A percentile compares a stretch with the other conserved stretches of the same genome.
These are phyloP conservation scores for Ophiostoma populinum DNA, from an alignment of 2,329 filamentous ascomycete species.

Conservation along the genomic window DNA sequence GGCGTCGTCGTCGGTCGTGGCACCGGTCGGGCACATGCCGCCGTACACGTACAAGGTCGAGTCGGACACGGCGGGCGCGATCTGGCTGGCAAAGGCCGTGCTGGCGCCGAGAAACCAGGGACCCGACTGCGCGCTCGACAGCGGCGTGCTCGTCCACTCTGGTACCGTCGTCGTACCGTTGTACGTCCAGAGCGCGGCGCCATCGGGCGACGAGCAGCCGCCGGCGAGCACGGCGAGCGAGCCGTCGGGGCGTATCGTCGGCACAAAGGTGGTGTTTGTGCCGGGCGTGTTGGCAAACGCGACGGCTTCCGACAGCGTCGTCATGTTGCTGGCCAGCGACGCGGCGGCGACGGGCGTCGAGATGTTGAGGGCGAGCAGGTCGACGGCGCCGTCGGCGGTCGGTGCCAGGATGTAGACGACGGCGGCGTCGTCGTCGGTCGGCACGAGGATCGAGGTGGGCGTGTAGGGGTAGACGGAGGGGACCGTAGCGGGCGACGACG, in stretches of 20 bases:
- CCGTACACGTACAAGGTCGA: slow-evolving; percentile 61
- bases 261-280: slow-evolving; percentile 42
- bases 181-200: slow-evolving; percentile 48
- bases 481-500: slow-evolving; percentile 12
- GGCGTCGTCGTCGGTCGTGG: slow-evolving; percentile 16
- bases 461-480: slow-evolving; percentile 52
- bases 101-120: slow-evolving; percentile 36
- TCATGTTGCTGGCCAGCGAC: slow-evolving; percentile 19
- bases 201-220: slow-evolving; percentile 35
- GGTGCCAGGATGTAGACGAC: slow-evolving; percentile 54
- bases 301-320: slow-evolving; percentile 35
- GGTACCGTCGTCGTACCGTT: not conserved
- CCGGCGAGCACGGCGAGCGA: slow-evolving; percentile 60
- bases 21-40: slow-evolving; percentile 56
- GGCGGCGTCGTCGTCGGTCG: slow-evolving; percentile 26
- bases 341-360: slow-evolving; percentile 36
- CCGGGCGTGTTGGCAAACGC: slow-evolving; percentile 38
- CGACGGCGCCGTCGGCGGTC: slow-evolving; percentile 20
- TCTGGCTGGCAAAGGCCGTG: slow-evolving; percentile 49
- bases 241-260: slow-evolving; percentile 49
- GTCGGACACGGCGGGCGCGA: slow-evolving; percentile 32
- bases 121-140: slow-evolving; percentile 10
- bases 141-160: slow-evolving; percentile 2
- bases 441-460: slow-evolving; percentile 54
- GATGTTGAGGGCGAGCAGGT: slow-evolving; percentile 49